Conservation (phyloP, 2,329 filamentous ascomycete species). For the Diplodia mutila region DNA sequence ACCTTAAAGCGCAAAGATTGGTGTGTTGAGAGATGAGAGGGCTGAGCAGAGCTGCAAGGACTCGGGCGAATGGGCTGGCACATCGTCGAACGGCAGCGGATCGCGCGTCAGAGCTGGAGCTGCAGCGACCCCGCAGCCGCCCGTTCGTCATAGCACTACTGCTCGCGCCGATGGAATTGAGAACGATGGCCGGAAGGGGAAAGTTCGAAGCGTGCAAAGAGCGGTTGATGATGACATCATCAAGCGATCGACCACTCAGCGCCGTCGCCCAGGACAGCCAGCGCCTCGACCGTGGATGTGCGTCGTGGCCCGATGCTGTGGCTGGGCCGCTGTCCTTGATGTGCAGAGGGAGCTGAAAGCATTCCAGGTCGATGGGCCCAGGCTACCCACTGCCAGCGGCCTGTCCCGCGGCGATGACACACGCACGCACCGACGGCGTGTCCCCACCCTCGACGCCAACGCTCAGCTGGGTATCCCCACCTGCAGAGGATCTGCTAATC, state of each 20-base stretch:
- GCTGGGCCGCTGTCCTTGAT: neutral
- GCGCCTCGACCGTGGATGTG: constrained; percentile 7
- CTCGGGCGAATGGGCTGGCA: neutral
- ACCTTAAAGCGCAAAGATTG: neutral
- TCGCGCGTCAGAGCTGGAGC: neutral
- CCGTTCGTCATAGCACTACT: neutral
- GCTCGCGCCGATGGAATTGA: neutral
- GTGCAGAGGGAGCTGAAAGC: neutral
- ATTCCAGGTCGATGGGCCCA: neutral
- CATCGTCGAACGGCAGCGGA: neutral
- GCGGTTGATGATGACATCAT: constrained; percentile 14
- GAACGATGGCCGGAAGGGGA: constrained; percentile 1
- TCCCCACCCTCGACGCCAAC: neutral
- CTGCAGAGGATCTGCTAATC: constrained; percentile 8
- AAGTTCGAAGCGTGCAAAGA: neutral
- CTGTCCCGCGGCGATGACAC: constrained; percentile 7
- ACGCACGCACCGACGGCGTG: neutral
- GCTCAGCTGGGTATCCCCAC: neutral
- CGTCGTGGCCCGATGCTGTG: neutral
- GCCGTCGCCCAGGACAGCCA: neutral
- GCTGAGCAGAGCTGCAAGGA: neutral
- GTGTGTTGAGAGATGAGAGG: neutral
- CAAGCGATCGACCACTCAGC: neutral
- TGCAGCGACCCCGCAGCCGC: constrained; percentile 2
- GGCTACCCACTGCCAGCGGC: neutral